Evolutionary conservation across 306 rosid species (phyloP), one percentile per base, ranked within the genome.

Genomic region (Inga leiocalycina): DNA sequence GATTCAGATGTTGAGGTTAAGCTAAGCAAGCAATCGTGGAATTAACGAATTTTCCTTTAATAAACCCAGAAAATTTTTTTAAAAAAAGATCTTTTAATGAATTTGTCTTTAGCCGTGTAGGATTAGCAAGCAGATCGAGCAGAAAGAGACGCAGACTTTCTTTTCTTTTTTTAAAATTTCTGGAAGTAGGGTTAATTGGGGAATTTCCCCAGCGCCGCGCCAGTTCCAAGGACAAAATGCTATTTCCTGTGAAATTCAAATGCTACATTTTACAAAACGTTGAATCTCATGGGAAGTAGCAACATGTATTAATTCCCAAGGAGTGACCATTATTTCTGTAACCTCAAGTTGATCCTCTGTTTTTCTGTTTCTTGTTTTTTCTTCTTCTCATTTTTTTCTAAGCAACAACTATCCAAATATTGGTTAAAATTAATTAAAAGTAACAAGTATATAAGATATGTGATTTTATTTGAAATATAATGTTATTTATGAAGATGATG

Each of bases 81-180:
- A 14, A 65, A 64, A 65, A 32, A 5, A 64, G 32, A 27, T 5
- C 20, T 4, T 12, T 30, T 65, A 16, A 15, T 6, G 46, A 44
- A 64, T 78, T 81, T 71, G 88, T 88, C 89, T 77, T 70, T 77
- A 81, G 86, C 80, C 90, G 92, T 90, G 86, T 77, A 85, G 88
- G 74, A 54, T 7, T 44, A 44, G 48, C 16, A 6, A 27, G 80
- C 66, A 67, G 48, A 59, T 83, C 71, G 65, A 86, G 82, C 67
- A 65, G 78, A 84, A 86, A 83, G 78, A 83, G 82, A 84, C 61
- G 65, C 46, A 52, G 80, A 77, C 81, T 76, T 87, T 79, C 70
- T 61, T 56, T 75, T 32, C 34, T 79, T 79, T 73, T 8, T 59
- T 59, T 10, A 9, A 9, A 22, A 8, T 59, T 30, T 79, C 45